Percentiles rank a stretch among this genome's conserved stretches.
Evolutionary conservation across 78 protist species (phyloP).

Genomic region (Mantamonas sphyraenae): DNA sequence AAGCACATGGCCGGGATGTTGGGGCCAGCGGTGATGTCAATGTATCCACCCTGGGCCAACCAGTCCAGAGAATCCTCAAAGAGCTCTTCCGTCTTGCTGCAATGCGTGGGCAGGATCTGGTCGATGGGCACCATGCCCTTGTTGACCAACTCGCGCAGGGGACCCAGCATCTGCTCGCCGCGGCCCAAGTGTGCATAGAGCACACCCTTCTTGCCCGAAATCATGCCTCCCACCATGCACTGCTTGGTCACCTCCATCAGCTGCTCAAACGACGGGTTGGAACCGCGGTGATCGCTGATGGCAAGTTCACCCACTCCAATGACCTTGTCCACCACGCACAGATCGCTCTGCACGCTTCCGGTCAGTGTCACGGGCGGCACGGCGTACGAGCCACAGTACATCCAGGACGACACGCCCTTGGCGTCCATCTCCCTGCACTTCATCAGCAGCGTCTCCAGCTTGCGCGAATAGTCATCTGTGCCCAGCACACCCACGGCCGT

Average conservation of each 20-base stretch:
- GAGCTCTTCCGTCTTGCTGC: not conserved
- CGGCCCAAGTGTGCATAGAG: slow-evolving; percentile 8
- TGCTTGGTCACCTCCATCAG: not conserved
- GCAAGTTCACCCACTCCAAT: slow-evolving; percentile 22
- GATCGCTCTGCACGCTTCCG: not conserved
- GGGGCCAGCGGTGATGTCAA: slow-evolving; percentile 4
- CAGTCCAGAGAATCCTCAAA: not conserved
- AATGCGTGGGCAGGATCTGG: slow-evolving; percentile 10
- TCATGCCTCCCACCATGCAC: slow-evolving; percentile 4
- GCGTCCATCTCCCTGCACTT: slow-evolving; percentile 7
- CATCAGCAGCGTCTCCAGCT: not conserved
- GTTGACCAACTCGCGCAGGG: not conserved
- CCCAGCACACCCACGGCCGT: slow-evolving; percentile 25
- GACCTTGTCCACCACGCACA: not conserved
- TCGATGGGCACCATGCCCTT: not conserved
- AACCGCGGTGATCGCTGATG: slow-evolving; percentile 4
- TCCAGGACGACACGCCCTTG: slow-evolving; percentile 6
- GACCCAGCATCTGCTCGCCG: not conserved
- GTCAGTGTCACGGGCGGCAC: slow-evolving; percentile 3
- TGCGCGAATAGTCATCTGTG: slow-evolving; percentile 11
- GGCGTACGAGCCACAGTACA: slow-evolving; percentile 14
- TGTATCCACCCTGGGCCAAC: not conserved
- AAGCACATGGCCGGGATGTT: not conserved
- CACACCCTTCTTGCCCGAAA: slow-evolving; percentile 10
- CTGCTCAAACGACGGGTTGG: not conserved